Base-by-base conservation (phyloP, 2,329 filamentous ascomycete genomes). In the Pleoardoris graminearum region DNA sequence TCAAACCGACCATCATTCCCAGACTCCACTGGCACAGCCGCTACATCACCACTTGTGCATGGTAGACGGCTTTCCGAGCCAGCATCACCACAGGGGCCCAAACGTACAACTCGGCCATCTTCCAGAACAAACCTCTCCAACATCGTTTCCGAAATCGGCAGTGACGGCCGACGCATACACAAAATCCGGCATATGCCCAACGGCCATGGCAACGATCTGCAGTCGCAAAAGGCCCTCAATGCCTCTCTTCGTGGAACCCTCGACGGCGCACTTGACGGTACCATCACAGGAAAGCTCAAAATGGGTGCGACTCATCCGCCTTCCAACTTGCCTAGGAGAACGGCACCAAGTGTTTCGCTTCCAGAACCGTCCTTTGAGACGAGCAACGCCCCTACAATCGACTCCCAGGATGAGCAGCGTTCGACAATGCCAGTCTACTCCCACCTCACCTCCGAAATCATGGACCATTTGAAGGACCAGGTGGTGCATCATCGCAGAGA, bases 401-500 rank as follows among this genome's bases (percentile, higher is more conserved):
- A 3, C 7, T 16, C 17, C 4, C 11, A 12, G 16, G n/a, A 42
- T n/a, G 37, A 41, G 14, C 16, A 16, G 1, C 23, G 33, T 37
- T 39, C 50, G 29, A 25, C 42, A 10, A 17, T 72, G 42, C 60
- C 61, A 21, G 60, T 64, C 7, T 32, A 59, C 11, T 53, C 67
- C 3, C 56, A 54, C n/a, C 52, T 74, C 23, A 66, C 52, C 16
- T 71, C 66, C 44, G 54, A 61, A 10, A 58, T 63, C 8, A 53
- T 74, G 29, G 63, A 72, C 32, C 54, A 62, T 16, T 42, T 73
- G 30, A 72, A 71, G 50, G 57, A 66, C 7, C 52, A 66, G 3
- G 55, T 62, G 1, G 50, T 61, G 49, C 38, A 61, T 12, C 43
- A 56, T 41, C 51, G 50, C 8, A 57, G 59, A 17, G 36, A 59